Conservation (phyloP, 441 rosid genomes). For the Jatropha podagrica region DNA sequence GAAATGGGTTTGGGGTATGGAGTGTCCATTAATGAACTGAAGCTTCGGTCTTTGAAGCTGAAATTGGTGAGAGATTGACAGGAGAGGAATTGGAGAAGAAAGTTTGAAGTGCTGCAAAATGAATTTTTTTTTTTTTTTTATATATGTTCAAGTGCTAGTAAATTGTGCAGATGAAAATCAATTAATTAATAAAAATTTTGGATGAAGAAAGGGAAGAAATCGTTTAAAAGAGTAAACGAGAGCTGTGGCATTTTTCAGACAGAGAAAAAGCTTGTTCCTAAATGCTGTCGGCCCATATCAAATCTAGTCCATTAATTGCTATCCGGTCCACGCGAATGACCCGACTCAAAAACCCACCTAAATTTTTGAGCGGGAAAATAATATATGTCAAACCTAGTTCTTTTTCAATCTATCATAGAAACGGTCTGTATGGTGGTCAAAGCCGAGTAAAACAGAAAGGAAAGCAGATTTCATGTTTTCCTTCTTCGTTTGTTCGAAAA, state of each 20-base stretch:
- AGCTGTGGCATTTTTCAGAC: no score
- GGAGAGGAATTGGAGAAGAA: not conserved
- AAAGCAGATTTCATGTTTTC: not conserved
- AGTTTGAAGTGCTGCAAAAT: not conserved
- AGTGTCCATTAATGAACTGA: slow-evolving; percentile 43
- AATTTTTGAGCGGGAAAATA: slow-evolving; percentile 12
- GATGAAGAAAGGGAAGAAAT: no score
- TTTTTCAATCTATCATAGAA: no score
- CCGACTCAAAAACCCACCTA: not conserved
- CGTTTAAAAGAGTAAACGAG: no score
- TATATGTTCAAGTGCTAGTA: no score
- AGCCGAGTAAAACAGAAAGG: not conserved
- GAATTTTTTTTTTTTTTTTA: no score
- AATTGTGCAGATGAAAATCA: no score
- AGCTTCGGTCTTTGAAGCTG: not conserved
- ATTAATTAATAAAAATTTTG: no score
- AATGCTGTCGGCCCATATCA: no score
- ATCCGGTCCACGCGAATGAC: not conserved
- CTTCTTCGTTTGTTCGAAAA: not conserved
- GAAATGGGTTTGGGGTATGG: slow-evolving; percentile 52
- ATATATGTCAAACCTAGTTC: not conserved
- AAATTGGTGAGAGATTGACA: not conserved
- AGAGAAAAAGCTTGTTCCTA: no score
- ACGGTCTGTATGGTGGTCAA: not conserved
- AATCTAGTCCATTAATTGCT: not conserved